phyloP scores from a whole-genome alignment of 805 yeast genomes.

The Kurtzmaniella cleridarum region DNA sequence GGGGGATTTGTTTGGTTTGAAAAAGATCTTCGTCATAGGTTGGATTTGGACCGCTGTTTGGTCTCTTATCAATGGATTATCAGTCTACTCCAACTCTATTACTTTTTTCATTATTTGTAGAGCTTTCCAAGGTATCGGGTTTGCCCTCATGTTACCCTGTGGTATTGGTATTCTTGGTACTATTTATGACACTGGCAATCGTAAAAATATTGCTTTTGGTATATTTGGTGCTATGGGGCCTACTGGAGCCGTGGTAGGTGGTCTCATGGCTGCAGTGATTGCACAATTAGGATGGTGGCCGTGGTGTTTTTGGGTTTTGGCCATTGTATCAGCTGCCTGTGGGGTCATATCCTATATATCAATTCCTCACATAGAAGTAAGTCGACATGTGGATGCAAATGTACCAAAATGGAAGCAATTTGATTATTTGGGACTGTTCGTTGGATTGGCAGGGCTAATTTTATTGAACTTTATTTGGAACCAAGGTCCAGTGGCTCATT shows the following conservation, averaged over 20 bases:
- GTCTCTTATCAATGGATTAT: slow-evolving; percentile 56
- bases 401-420: slow-evolving; percentile 5
- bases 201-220: slow-evolving; percentile 53
- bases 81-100: slow-evolving; percentile 44
- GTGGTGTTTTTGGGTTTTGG: slow-evolving; percentile 50
- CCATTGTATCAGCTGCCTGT: slow-evolving; percentile 31
- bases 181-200: slow-evolving; percentile 37
- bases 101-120: slow-evolving; percentile 50
- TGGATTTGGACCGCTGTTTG: slow-evolving; percentile 52
- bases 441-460: slow-evolving; percentile 57
- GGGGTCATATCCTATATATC: slow-evolving; percentile 27
- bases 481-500: slow-evolving; percentile 70
- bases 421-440: slow-evolving; percentile 27
- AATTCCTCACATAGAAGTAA: slow-evolving; percentile 25
- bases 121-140: slow-evolving; percentile 62
- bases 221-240: slow-evolving; percentile 61
- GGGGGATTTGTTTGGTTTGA: slow-evolving; percentile 70
- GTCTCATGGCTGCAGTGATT: slow-evolving; percentile 44
- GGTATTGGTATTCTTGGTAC: slow-evolving; percentile 51
- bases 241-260: slow-evolving; percentile 53
- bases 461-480: slow-evolving; percentile 67
- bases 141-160: slow-evolving; percentile 55
- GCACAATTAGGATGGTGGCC: slow-evolving; percentile 51
- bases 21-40: slow-evolving; percentile 48
- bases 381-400: too few relatives aligned